Base-by-base conservation (phyloP, 2,329 filamentous ascomycete species). In the Emericellopsis atlantica region DNA sequence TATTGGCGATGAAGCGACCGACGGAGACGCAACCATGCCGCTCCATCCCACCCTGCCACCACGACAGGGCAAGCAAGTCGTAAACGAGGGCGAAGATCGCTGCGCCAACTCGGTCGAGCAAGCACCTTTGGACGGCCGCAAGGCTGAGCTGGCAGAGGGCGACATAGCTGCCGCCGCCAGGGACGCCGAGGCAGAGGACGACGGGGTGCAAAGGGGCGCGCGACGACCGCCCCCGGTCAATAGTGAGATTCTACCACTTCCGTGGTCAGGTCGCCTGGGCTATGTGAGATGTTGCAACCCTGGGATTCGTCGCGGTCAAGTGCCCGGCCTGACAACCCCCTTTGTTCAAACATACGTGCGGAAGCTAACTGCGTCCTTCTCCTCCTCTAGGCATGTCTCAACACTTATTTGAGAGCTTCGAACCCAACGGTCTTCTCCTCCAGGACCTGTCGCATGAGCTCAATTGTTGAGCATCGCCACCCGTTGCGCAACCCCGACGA, bases 381-480 rank as follows among this genome's bases (percentile, higher is more conserved):
- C 2, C 3, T 4, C 6, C 26, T 29, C 26, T 42, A 74, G 84
- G 88, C 90, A 10, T 95, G 89, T 54, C 65, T 96, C 14, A 94
- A 94, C 55, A 96, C 90, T 0, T 95, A 95, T 57, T 70, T 96
- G 2, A 81, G 90, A 36, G 73, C 75, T 40, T 79, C 84, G 2
- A 90, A 79, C 46, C 85, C 87, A 7, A 80, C 90, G 0, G 79
- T 96, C 2, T 96, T 95, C 59, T 84, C 81, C 48, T 95, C 90
- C 0, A 76, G 90, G 42, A 95, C 90, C 1, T 95, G 89, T 55
- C 83, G 89, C 24, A 90, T 96, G 46, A 72, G 85, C 1, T 94
- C 87, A 1, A 95, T 96, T 35, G 56, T 95, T 10, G 88, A 95
- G 43, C 86, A 95, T 51, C 79, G 87, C 8, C 78, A 95, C 58